Conservation (phyloP, 306 rosid species). For the Cicer pinnatifidum region DNA sequence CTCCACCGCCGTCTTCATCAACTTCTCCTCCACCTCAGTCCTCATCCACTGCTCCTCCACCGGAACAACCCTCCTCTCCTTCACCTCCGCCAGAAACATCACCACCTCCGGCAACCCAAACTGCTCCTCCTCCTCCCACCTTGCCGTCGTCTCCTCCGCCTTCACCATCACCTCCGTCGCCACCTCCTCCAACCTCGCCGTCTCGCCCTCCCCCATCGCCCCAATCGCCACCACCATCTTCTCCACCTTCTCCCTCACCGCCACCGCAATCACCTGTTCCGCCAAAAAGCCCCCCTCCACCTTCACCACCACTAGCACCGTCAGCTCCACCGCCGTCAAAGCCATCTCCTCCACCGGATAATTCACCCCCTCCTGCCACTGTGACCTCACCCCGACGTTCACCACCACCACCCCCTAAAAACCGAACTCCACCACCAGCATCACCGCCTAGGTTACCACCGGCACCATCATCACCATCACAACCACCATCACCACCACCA, state of each 20-base stretch:
- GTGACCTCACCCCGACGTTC: constrained; percentile 37
- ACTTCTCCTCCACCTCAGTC: constrained; percentile 20
- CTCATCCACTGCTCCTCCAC: constrained; percentile 23
- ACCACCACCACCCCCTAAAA: constrained; percentile 49
- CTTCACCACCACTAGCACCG: constrained; percentile 48
- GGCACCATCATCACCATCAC: constrained; percentile 45
- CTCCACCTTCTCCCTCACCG: constrained; percentile 21
- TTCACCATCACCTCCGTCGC: constrained; percentile 47
- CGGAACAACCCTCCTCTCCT: constrained; percentile 44
- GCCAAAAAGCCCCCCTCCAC: constrained; percentile 45
- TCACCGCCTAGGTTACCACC: constrained; percentile 50
- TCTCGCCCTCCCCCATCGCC: constrained; percentile 42
- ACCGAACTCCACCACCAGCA: constrained; percentile 42
- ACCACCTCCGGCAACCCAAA: constrained; percentile 25
- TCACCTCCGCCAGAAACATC: constrained; percentile 48
- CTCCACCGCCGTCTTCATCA: constrained; percentile 27
- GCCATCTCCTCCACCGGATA: constrained; percentile 49
- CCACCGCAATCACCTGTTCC: constrained; percentile 48
- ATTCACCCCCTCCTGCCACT: constrained; percentile 48
- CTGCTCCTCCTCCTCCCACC: constrained; percentile 50
- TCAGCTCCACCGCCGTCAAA: constrained; percentile 49
- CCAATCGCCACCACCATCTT: constrained; percentile 26
- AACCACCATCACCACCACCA: constrained; percentile 30
- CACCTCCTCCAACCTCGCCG: constrained; percentile 39
- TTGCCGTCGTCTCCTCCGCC: constrained; percentile 43